Evolutionary conservation across 257 asterid genomes (phyloP).

Genomic region (Solanum dulcamara): DNA sequence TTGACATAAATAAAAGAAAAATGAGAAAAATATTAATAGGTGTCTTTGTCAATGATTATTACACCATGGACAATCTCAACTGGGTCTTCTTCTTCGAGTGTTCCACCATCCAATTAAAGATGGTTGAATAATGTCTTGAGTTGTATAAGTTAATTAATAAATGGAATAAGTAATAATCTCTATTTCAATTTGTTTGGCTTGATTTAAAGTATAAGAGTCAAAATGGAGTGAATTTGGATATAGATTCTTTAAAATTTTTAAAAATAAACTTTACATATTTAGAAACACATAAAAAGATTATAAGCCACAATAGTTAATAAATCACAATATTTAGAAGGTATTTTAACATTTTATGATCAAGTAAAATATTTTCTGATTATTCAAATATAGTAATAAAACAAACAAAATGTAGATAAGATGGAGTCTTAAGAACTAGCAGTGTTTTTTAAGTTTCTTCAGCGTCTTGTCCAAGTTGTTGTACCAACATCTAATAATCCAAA

Average conservation of each 20-base stretch:
- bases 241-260: too few relatives aligned
- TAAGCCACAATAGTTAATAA: too few relatives aligned
- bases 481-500: neutral
- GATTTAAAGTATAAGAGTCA: too few relatives aligned
- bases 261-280: too few relatives aligned
- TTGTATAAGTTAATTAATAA: neutral
- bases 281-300: too few relatives aligned
- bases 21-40: neutral
- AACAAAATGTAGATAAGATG: neutral
- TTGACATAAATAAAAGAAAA: neutral
- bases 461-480: neutral
- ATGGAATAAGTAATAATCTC: neutral
- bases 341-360: too few relatives aligned
- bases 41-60: neutral
- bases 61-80: neutral
- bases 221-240: neutral
- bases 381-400: too few relatives aligned
- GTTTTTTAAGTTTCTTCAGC: neutral
- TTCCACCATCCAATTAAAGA: neutral
- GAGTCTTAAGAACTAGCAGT: neutral
- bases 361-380: too few relatives aligned
- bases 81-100: neutral
- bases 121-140: neutral
- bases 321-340: neutral
- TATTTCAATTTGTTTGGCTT: neutral